Base-by-base conservation (phyloP, 1,284 basidiomycete species). In the Papiliotrema laurentii region DNA sequence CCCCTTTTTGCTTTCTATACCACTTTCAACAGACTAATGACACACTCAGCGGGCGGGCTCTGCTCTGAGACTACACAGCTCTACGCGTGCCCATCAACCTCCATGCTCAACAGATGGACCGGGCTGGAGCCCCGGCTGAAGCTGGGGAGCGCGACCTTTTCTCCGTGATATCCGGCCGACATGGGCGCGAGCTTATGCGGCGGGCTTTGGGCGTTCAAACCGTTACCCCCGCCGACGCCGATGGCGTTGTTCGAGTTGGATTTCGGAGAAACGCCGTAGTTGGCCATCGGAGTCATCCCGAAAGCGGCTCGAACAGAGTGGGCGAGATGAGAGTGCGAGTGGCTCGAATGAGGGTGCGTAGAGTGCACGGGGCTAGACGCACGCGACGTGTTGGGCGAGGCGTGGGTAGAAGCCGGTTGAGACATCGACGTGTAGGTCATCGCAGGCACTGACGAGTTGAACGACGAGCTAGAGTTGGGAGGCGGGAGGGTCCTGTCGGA, bases 251-350 rank as follows among this genome's bases (percentile, higher is more conserved):
- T n/a, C n/a, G n/a, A n/a, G n/a, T n/a, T n/a, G n/a, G n/a, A 21
- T 25, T 28, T 27, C 21, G 22, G 33, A 16, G 49, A 19, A 5
- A 24, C 2, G 24, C 38, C 25, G 14, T 4, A 24, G n/a, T 58
- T 72, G 53, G 80, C 79, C 48, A 90, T 89, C 1, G 88, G 87
- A 5, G 89, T 90, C 87, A 91, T 91, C 6, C 85, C 87, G 60
- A 92, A 92, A 37, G 89, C 89, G 24, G 84, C 78, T 30, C 86
- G 82, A 18, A 92, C 84, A 3, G 71, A 87, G 50, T 83, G 61
- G 81, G 81, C 54, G 40, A 65, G 55, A 44, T 57, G 53, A 13
- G 43, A 43, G 24, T 57, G 55, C 14, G 27, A 18, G 28, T 51
- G 41, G 21, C 40, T 22, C 24, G 36, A 27, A 26, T 52, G 40